Conservation (phyloP, 2,329 filamentous ascomycete genomes). For the Ceratocystis lukuohia region DNA sequence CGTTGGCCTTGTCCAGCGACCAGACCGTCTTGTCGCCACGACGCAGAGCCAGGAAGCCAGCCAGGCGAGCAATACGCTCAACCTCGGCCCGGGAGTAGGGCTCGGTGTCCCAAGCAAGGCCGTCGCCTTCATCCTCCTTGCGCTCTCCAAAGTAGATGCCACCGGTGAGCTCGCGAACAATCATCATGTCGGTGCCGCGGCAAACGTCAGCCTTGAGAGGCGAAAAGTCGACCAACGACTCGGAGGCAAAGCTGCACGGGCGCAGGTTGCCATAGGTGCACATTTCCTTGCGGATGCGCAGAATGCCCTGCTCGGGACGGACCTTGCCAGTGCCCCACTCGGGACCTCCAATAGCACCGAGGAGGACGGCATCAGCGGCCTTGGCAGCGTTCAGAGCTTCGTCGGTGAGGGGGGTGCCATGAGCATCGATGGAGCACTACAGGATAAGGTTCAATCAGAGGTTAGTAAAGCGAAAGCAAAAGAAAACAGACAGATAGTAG, state of each 20-base stretch:
- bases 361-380: slow-evolving; percentile 73
- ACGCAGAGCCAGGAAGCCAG: slow-evolving; percentile 65
- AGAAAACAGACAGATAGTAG: background rate
- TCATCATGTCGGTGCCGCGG: slow-evolving; percentile 78
- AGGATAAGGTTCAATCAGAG: background rate
- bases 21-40: slow-evolving; percentile 57
- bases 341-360: slow-evolving; percentile 90
- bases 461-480: background rate
- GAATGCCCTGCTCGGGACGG: slow-evolving; percentile 83
- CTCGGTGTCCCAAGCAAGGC: slow-evolving; percentile 69
- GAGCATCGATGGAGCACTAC: slow-evolving; percentile 77
- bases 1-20: slow-evolving; percentile 93
- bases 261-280: slow-evolving; percentile 88
- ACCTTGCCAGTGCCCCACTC: slow-evolving; percentile 86
- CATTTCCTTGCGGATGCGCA: slow-evolving; percentile 85
- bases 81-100: slow-evolving; percentile 76
- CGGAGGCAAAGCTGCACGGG: slow-evolving; percentile 89
- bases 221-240: slow-evolving; percentile 68
- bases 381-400: slow-evolving; percentile 73
- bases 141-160: slow-evolving; percentile 94
- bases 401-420: slow-evolving; percentile 66
- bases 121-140: slow-evolving; percentile 63
- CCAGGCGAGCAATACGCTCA: slow-evolving; percentile 73
- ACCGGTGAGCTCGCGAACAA: slow-evolving; percentile 82
- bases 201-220: slow-evolving; percentile 78